Conservation (phyloP, 768 basidiomycete genomes). For the Crepidotus variabilis region DNA sequence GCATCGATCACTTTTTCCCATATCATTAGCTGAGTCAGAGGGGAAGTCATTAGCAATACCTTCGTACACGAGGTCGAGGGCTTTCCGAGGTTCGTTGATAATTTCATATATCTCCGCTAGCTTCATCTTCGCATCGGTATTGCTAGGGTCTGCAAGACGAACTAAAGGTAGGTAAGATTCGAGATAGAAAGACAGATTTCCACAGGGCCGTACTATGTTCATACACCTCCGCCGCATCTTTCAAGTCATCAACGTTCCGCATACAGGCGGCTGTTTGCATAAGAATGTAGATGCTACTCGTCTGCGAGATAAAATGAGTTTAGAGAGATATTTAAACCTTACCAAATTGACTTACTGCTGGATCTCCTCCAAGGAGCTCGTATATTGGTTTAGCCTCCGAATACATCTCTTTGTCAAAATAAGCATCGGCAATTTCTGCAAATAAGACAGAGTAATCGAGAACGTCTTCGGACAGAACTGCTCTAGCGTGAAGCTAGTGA, state of each 20-base stretch:
- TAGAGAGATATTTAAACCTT: not conserved
- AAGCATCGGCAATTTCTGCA: conserved; percentile 81
- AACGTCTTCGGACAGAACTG: conserved; percentile 69
- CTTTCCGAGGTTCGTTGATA: conserved; percentile 72
- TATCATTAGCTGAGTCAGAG: not conserved
- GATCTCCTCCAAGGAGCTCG: conserved; percentile 70
- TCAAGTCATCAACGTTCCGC: conserved; percentile 68
- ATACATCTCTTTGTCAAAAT: conserved; percentile 72
- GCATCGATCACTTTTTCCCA: conserved; percentile 50
- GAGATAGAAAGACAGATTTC: not conserved
- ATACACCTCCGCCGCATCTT: conserved; percentile 80
- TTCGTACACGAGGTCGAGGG: conserved; percentile 80
- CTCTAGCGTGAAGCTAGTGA: conserved; percentile 70
- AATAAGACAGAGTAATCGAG: conserved; percentile 77
- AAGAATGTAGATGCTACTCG: conserved; percentile 67
- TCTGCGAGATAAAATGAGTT: conserved; percentile 36
- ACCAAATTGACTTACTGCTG: conserved; percentile 46
- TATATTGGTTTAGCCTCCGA: conserved; percentile 79
- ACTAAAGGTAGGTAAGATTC: conserved; percentile 41
- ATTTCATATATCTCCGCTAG: conserved; percentile 90
- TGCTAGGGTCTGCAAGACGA: conserved; percentile 63
- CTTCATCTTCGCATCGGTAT: conserved; percentile 84
- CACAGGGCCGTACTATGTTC: conserved; percentile 58
- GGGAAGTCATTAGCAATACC: conserved; percentile 37
- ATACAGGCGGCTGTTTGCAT: conserved; percentile 81